Percentiles rank a stretch among this genome's conserved stretches.
Conservation (phyloP, 2,329 filamentous ascomycete genomes). For the Eutypa lata region DNA sequence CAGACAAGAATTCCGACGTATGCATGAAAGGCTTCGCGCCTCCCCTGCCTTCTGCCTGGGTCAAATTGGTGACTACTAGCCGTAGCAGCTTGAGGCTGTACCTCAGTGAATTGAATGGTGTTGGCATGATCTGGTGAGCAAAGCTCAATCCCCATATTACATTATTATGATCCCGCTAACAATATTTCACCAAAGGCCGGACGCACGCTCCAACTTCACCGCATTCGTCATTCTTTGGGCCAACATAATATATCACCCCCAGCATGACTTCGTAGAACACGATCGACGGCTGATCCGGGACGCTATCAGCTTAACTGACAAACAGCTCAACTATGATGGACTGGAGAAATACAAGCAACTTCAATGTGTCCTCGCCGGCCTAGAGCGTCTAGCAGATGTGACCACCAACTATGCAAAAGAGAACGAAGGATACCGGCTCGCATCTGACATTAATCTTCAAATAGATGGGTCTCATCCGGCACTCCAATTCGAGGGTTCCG, state of each 20-base stretch:
- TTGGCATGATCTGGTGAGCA: slow-evolving; percentile 18
- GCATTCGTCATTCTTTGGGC: slow-evolving; percentile 21
- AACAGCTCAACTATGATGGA: slow-evolving; percentile 11
- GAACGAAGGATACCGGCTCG: background rate
- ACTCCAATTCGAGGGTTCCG: background rate
- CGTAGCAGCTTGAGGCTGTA: slow-evolving; percentile 20
- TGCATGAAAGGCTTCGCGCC: slow-evolving; percentile 12
- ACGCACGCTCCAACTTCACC: slow-evolving; percentile 22
- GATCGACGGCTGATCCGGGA: slow-evolving; percentile 17
- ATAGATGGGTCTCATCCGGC: background rate
- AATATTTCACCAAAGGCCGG: no score
- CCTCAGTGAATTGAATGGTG: slow-evolving; percentile 6
- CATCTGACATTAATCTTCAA: background rate
- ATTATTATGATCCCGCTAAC: no score
- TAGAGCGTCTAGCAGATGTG: slow-evolving; percentile 10
- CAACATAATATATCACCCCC: slow-evolving; percentile 21
- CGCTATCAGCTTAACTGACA: slow-evolving; percentile 14
- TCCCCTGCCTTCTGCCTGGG: slow-evolving; percentile 17
- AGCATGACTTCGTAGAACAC: slow-evolving; percentile 10
- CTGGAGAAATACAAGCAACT: slow-evolving; percentile 15
- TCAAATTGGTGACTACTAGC: slow-evolving; percentile 15
- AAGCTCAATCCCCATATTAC: background rate
- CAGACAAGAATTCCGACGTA: slow-evolving; percentile 13
- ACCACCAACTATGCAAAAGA: background rate
- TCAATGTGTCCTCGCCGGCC: slow-evolving; percentile 9